phyloP scores from a whole-genome alignment of 2,329 filamentous ascomycete genomes.

The Lojkania enalia region DNA sequence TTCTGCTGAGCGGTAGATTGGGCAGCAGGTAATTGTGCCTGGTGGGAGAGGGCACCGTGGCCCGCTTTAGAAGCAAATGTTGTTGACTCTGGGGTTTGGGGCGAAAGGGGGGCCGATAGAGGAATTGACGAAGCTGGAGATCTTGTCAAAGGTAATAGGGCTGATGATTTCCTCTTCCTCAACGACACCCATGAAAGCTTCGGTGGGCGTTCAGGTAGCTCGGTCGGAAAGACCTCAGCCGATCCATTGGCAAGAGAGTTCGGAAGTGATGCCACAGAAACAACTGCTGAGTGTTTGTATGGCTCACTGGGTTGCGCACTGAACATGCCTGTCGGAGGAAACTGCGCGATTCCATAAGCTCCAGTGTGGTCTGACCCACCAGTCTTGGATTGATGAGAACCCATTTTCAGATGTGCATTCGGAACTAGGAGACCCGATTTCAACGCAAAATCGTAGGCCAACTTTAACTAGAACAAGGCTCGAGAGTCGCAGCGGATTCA shows the following conservation, averaged over 20 bases:
- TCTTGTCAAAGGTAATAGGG: neutral
- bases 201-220: slow-evolving; percentile 12
- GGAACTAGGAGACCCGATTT: too few species aligned
- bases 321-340: neutral
- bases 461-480: too few species aligned
- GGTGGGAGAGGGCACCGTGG: neutral
- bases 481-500: too few species aligned
- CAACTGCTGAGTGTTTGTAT: neutral
- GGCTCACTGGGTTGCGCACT: neutral
- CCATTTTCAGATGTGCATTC: neutral
- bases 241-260: neutral
- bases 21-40: neutral
- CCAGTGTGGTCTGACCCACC: neutral
- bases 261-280: neutral
- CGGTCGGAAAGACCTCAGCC: slow-evolving; percentile 3
- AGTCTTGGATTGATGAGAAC: neutral
- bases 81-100: neutral
- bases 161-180: slow-evolving; percentile 6
- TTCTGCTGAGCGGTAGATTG: neutral
- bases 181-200: slow-evolving; percentile 7
- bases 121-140: neutral
- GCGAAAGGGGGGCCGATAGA: slow-evolving; percentile 1
- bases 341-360: neutral
- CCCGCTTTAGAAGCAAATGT: neutral
- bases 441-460: too few species aligned